Percentiles rank a stretch among this genome's conserved stretches.
Evolutionary conservation across 2,329 filamentous ascomycete genomes (phyloP).

Genomic region (Monosporascus ibericus): DNA sequence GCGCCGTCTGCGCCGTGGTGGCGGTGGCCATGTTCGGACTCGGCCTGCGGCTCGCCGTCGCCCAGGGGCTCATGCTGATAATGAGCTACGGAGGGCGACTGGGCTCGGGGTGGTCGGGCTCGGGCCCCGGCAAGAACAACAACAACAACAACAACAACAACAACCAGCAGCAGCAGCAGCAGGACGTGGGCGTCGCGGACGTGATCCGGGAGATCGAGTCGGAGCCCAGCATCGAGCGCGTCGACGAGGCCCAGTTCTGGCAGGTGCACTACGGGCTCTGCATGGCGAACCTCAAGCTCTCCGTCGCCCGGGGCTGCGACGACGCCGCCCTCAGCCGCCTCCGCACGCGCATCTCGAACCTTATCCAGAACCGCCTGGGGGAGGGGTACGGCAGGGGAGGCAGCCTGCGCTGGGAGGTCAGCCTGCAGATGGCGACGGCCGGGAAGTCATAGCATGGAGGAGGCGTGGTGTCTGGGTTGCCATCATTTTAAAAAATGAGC

Average conservation of each 20-base stretch:
- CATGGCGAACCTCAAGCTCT: slow-evolving; percentile 87
- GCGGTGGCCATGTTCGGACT: slow-evolving; percentile 84
- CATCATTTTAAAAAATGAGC: too few species aligned
- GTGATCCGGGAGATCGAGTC: slow-evolving; percentile 81
- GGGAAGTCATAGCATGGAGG: not conserved
- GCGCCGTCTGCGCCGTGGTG: slow-evolving; percentile 72
- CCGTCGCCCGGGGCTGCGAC: slow-evolving; percentile 57
- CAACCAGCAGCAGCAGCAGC: too few species aligned
- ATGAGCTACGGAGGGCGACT: slow-evolving; percentile 70
- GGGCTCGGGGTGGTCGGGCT: slow-evolving; percentile 3
- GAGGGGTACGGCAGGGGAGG: slow-evolving; percentile 79
- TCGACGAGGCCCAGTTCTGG: slow-evolving; percentile 95
- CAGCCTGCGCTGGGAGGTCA: slow-evolving; percentile 87
- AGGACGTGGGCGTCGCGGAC: slow-evolving; percentile 53
- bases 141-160: slow-evolving; percentile 1
- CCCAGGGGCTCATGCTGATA: slow-evolving; percentile 86
- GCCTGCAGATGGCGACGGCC: slow-evolving; percentile 63
- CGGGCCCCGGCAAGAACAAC: slow-evolving; percentile 19
- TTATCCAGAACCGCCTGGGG: slow-evolving; percentile 80
- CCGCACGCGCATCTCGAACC: slow-evolving; percentile 66
- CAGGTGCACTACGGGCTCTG: slow-evolving; percentile 96
- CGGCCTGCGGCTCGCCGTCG: slow-evolving; percentile 75
- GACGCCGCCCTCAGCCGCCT: slow-evolving; percentile 68
- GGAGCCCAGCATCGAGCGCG: slow-evolving; percentile 66
- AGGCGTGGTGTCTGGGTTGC: not conserved